These are phyloP conservation scores for Hyaloscypha bicolor DNA, from an alignment of 495 filamentous ascomycete genomes.

Conservation along the genomic window DNA sequence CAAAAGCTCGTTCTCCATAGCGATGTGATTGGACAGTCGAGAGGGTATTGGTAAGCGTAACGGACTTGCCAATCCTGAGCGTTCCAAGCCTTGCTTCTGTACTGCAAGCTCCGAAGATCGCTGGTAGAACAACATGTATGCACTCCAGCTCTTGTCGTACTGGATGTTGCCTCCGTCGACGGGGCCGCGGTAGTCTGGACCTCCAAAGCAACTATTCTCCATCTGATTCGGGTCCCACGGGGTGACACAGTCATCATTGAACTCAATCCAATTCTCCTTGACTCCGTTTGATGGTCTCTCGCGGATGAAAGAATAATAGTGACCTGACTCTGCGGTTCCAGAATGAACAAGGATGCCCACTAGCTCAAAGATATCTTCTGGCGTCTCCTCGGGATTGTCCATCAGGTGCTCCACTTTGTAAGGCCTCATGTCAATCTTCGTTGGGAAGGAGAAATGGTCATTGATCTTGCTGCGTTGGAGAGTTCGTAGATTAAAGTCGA, in stretches of 20 bases:
- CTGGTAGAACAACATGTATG: conserved; percentile 98
- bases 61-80: conserved; percentile 42
- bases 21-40: conserved; percentile 61
- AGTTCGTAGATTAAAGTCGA: conserved; percentile 89
- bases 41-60: conserved; percentile 59
- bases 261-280: conserved; percentile 76
- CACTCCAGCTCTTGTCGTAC: conserved; percentile 75
- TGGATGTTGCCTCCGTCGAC: conserved; percentile 46
- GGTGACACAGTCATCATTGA: conserved; percentile 85
- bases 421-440: conserved; percentile 81
- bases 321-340: conserved; percentile 90
- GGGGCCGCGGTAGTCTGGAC: conserved; percentile 54
- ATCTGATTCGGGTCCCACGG: conserved; percentile 75
- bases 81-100: conserved; percentile 43
- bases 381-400: conserved; percentile 52
- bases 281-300: conserved; percentile 64
- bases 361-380: conserved; percentile 82
- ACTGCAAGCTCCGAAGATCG: conserved; percentile 66
- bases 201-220: conserved; percentile 79
- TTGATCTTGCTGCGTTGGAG: conserved; percentile 93
- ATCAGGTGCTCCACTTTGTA: conserved; percentile 89
- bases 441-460: conserved; percentile 88
- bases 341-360: conserved; percentile 92
- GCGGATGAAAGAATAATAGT: conserved; percentile 95
- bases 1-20: conserved; percentile 69